Base-by-base conservation (phyloP, 2,329 filamentous ascomycete genomes). In the Lasiodiplodia hormozganensis region DNA sequence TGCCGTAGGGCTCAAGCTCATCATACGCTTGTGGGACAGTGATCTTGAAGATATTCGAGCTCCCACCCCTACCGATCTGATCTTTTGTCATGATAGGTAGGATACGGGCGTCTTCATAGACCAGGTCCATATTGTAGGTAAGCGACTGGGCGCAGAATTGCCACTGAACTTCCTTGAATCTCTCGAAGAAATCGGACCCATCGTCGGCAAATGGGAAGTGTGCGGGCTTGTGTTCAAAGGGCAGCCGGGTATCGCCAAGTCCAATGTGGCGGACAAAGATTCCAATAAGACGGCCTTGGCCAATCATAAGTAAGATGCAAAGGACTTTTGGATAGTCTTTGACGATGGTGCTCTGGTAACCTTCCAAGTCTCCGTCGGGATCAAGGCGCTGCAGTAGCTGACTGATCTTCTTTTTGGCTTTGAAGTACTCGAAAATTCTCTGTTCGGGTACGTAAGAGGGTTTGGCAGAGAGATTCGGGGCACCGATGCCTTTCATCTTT, bases 151-250 rank as follows among this genome's bases (percentile, higher is more conserved):
- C 68, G 16, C 70, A 72, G 38, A 72, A 73, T 12, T 56, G 16
- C 71, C 72, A 74, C 62, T 74, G 73, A 2, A 40, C 54, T 5
- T 72, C 4, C 40, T 34, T 57, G 47, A 75, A 75, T 1, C 56
- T 16, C 0, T 12, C 65, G 10, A 54, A 72, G 70, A 34, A 72
- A 67, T 31, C 66, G 2, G 1, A 1, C 1, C 23, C 47, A 2
- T 52, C 47, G 11, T 23, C 11, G 23, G 34, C 68, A 3, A 53
- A 18, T 0, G 31, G 36, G 3, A 25, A 51, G 34, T 52, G 1
- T 14, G 28, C 3, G 16, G 57, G 52, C 38, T 47, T 23, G 16
- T 47, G 18, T 1, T 43, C 28, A 43, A 74, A 73, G 1, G 73
- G 73, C 1, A 75, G 65, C 16, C 57, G 51, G 0, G 14, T 3